Evolutionary conservation across 2,329 filamentous ascomycete genomes (phyloP).

Genomic region (Exophiala sideris): DNA sequence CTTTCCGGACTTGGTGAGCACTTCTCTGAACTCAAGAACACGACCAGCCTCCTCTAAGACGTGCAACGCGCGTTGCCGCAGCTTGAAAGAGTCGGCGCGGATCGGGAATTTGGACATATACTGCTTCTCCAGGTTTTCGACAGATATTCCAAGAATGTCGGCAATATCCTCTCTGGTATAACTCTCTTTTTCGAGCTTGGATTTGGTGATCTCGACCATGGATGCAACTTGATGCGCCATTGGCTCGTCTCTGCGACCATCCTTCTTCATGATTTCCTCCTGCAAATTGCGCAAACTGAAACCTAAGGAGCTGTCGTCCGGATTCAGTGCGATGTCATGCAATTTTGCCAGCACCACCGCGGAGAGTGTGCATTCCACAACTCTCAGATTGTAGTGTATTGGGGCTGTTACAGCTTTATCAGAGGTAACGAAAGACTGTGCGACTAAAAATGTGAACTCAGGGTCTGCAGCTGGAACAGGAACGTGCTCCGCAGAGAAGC

Average conservation of each 20-base stretch:
- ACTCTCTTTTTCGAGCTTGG: constrained; percentile 72
- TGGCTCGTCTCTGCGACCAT: constrained; percentile 46
- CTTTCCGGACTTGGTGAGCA: constrained; percentile 57
- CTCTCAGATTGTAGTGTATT: constrained; percentile 92
- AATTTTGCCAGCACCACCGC: constrained; percentile 64
- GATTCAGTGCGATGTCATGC: constrained; percentile 62
- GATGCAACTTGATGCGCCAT: constrained; percentile 67
- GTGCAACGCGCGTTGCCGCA: constrained; percentile 83
- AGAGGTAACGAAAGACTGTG: constrained; percentile 87
- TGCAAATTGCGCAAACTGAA: constrained; percentile 85
- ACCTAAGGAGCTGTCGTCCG: constrained; percentile 77
- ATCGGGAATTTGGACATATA: constrained; percentile 90
- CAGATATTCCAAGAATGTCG: constrained; percentile 63
- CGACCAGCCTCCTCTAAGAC: constrained; percentile 87
- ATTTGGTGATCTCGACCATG: constrained; percentile 65
- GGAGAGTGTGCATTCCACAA: constrained; percentile 91
- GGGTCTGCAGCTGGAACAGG: constrained; percentile 76
- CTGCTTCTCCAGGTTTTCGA: constrained; percentile 67
- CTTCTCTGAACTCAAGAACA: constrained; percentile 75
- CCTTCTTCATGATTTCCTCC: constrained; percentile 66
- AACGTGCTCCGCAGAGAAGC: constrained; percentile 71
- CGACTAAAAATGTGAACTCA: constrained; percentile 86
- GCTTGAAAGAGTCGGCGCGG: constrained; percentile 79
- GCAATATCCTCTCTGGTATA: constrained; percentile 88
- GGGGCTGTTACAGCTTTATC: constrained; percentile 94